These are phyloP conservation scores for Xylaria sp. DNA, from an alignment of 2,329 filamentous ascomycete genomes.

Conservation along the genomic window DNA sequence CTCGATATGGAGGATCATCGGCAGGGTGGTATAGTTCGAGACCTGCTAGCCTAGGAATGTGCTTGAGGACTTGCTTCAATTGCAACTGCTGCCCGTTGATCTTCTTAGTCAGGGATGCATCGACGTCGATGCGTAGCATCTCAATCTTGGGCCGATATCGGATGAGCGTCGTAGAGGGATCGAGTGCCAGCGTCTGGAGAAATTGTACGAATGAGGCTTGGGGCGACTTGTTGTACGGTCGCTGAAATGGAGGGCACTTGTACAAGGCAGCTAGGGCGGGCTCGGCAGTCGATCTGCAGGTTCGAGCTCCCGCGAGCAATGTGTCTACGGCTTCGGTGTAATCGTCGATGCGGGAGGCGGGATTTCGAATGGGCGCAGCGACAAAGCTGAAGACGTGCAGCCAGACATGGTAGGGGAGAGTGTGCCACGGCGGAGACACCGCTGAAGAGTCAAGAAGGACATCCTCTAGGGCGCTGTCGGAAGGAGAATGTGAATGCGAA, in stretches of 20 bases:
- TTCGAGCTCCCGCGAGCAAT: conserved; percentile 69
- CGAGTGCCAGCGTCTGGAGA: conserved; percentile 53
- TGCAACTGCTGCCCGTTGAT: conserved; percentile 55
- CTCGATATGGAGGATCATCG: conserved; percentile 74
- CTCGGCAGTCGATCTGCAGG: conserved; percentile 74
- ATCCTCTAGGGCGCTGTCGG: conserved; percentile 15
- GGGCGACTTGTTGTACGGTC: conserved; percentile 57
- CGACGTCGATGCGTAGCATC: conserved; percentile 75
- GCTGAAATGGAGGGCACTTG: conserved; percentile 69
- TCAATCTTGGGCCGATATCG: conserved; percentile 79
- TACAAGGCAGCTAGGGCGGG: conserved; percentile 81
- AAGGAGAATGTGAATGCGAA: background rate
- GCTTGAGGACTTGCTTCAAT: conserved; percentile 67
- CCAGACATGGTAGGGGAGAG: conserved; percentile 74
- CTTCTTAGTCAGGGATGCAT: conserved; percentile 49
- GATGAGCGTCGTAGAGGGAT: conserved; percentile 60
- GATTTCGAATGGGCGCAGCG: conserved; percentile 65
- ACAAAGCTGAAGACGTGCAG: conserved; percentile 76
- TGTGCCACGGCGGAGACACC: conserved; percentile 62
- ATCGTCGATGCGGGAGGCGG: conserved; percentile 55
- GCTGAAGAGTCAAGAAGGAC: conserved; percentile 54
- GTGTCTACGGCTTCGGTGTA: conserved; percentile 55
- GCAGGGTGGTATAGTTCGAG: conserved; percentile 78
- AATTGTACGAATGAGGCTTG: conserved; percentile 63
- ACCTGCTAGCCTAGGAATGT: conserved; percentile 73